Evolutionary conservation across 73 alveolate species (phyloP).

Genomic region (Symbiodinium pilosum): DNA sequence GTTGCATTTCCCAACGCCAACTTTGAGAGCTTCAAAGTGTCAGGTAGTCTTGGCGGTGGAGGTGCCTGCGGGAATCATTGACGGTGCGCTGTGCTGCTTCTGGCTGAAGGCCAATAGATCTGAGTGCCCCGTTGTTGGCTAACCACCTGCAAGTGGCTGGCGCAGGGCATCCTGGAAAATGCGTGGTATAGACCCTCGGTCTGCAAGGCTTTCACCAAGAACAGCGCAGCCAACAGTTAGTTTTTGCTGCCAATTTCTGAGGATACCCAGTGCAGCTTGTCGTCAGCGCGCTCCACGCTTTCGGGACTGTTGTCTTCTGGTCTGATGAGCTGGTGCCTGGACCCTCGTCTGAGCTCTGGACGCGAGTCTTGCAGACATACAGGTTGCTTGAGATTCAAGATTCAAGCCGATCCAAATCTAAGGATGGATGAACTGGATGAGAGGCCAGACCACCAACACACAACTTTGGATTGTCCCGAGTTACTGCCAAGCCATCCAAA

Average conservation of each 20-base stretch:
- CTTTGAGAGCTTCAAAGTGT: background rate
- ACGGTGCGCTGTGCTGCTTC: slow-evolving; percentile 80
- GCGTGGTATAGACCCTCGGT: slow-evolving; percentile 75
- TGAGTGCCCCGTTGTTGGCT: background rate
- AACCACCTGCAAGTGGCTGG: background rate
- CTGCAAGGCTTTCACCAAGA: background rate
- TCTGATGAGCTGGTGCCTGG: slow-evolving; percentile 89
- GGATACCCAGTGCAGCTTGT: slow-evolving; percentile 73
- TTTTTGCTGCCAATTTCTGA: background rate
- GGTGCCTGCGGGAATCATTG: slow-evolving; percentile 72
- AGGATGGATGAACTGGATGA: slow-evolving; percentile 91
- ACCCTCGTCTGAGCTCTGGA: background rate
- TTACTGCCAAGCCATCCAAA: no score
- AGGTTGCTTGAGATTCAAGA: no score
- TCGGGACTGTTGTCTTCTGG: slow-evolving; percentile 86
- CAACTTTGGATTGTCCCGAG: no score
- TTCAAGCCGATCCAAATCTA: background rate
- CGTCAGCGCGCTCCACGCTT: slow-evolving; percentile 89
- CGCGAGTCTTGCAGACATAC: no score
- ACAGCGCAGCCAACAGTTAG: background rate
- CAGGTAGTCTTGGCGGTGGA: slow-evolving; percentile 87
- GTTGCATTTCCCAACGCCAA: background rate
- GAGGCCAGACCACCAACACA: slow-evolving; percentile 8
- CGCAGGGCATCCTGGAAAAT: slow-evolving; percentile 76
- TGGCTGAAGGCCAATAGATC: slow-evolving; percentile 39